These are phyloP conservation scores for Trypanosoma rangeli DNA, from an alignment of 208 protist genomes.

Conservation along the genomic window DNA sequence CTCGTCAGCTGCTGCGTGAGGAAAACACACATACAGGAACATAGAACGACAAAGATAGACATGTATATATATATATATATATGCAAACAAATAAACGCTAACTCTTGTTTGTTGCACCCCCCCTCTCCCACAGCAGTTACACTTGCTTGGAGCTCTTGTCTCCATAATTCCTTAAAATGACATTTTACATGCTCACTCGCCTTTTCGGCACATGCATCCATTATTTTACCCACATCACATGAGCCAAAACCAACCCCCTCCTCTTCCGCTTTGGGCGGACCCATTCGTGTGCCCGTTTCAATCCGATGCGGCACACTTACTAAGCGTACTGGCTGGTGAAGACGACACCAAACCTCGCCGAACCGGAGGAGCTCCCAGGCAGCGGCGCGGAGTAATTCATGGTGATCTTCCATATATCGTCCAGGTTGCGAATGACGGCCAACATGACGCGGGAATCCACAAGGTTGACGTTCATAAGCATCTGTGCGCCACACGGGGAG, in stretches of 20 bases:
- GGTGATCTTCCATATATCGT: slow-evolving; percentile 63
- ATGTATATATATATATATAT: slow-evolving; percentile 16
- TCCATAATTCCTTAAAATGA: too few species aligned
- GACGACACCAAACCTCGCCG: slow-evolving; percentile 42
- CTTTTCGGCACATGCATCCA: too few species aligned
- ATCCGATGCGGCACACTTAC: not conserved
- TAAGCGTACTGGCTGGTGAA: slow-evolving; percentile 16
- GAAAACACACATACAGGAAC: not conserved
- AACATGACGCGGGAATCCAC: slow-evolving; percentile 40
- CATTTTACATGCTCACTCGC: too few species aligned
- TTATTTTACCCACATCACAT: too few species aligned
- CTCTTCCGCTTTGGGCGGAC: too few species aligned
- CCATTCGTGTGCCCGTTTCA: not conserved
- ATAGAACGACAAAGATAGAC: not conserved
- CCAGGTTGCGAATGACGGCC: slow-evolving; percentile 48
- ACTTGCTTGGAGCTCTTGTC: too few species aligned
- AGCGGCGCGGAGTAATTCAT: slow-evolving; percentile 39
- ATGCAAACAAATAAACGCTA: not conserved
- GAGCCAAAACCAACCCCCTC: too few species aligned
- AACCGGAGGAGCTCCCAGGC: not conserved
- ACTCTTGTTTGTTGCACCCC: too few species aligned
- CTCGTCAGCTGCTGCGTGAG: not conserved
- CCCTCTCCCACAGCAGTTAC: too few species aligned
- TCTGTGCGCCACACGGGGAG: slow-evolving; percentile 53
- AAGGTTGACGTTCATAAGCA: slow-evolving; percentile 61